A percentile compares a stretch with the other conserved stretches of the same genome.
Evolutionary conservation across 1,284 basidiomycete species (phyloP).

Genomic region (Schizopora paradoxa): DNA sequence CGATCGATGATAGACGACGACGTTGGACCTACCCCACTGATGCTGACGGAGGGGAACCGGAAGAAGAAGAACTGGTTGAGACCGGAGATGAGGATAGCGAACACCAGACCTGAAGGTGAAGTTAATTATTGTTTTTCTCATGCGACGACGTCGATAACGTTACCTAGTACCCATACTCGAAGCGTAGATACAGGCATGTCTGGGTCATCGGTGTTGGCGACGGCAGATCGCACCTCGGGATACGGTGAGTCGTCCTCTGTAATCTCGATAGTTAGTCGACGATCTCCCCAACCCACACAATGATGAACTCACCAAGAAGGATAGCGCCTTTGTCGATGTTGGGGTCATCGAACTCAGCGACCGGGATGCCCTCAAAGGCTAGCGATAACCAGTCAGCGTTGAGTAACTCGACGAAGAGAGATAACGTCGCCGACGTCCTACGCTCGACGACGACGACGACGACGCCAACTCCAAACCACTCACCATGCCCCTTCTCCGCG

Average conservation of each 20-base stretch:
- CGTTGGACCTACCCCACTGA: conserved; percentile 25
- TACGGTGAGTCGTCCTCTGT: conserved; percentile 26
- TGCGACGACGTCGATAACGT: no score
- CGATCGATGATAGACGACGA: not conserved
- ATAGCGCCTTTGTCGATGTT: conserved; percentile 18
- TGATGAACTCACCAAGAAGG: conserved; percentile 6
- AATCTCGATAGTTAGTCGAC: not conserved
- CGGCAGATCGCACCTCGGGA: conserved; percentile 34
- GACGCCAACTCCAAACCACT: not conserved
- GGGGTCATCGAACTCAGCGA: conserved; percentile 18
- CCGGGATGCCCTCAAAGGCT: not conserved
- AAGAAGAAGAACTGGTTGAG: conserved; percentile 54
- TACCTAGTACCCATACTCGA: conserved; percentile 34
- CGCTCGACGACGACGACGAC: not conserved
- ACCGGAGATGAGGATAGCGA: conserved; percentile 43
- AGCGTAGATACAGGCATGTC: conserved; percentile 30
- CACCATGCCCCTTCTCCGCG: conserved; percentile 13
- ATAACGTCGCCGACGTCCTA: no score
- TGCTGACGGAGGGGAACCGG: conserved; percentile 42
- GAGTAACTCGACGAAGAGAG: no score
- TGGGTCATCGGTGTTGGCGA: conserved; percentile 24
- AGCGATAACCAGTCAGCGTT: no score
- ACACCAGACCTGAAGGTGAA: conserved; percentile 29
- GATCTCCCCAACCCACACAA: not conserved
- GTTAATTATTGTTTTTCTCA: conserved; percentile 3